A percentile compares a stretch with the other conserved stretches of the same genome.
Evolutionary conservation across 352 stramenopile species (phyloP).

Genomic region (Pythium aphanidermatum): DNA sequence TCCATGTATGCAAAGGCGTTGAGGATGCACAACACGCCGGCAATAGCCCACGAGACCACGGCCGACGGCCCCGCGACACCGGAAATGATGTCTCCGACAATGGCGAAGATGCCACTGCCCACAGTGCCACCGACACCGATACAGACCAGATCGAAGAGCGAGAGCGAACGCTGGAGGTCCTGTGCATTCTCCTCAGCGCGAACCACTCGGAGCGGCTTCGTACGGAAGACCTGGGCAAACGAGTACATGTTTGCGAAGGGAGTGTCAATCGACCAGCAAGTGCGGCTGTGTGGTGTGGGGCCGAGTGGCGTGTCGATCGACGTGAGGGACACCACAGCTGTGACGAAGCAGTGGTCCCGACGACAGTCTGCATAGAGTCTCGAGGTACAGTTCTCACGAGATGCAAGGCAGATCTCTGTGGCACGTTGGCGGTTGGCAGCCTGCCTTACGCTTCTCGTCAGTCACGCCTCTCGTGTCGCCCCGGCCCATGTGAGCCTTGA

Average conservation of each 20-base stretch:
- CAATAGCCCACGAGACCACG: conserved; percentile 77
- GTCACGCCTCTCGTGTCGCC: too few species aligned
- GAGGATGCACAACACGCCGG: conserved; percentile 70
- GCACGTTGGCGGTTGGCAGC: too few species aligned
- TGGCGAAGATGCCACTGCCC: conserved; percentile 89
- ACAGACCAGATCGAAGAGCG: conserved; percentile 86
- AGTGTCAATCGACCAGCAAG: too few species aligned
- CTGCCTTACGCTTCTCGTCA: too few species aligned
- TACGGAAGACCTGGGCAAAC: conserved; percentile 50
- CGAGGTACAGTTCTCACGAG: too few species aligned
- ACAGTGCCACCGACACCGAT: conserved; percentile 92
- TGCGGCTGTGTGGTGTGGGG: neutral
- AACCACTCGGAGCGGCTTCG: conserved; percentile 73
- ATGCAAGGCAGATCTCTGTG: too few species aligned
- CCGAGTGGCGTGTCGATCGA: neutral
- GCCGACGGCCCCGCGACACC: conserved; percentile 67
- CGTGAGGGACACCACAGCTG: too few species aligned
- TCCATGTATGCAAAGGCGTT: conserved; percentile 90
- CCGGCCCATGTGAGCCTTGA: too few species aligned
- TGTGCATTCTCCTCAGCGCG: conserved; percentile 63
- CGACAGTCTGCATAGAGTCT: too few species aligned
- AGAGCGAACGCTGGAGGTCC: conserved; percentile 61
- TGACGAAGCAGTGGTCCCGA: too few species aligned
- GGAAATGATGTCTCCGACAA: conserved; percentile 72
- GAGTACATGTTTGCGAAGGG: conserved; percentile 40